A percentile compares a stretch with the other conserved stretches of the same genome.
Evolutionary conservation across 2,329 filamentous ascomycete species (phyloP).

Genomic region (Clonostachys sp.): DNA sequence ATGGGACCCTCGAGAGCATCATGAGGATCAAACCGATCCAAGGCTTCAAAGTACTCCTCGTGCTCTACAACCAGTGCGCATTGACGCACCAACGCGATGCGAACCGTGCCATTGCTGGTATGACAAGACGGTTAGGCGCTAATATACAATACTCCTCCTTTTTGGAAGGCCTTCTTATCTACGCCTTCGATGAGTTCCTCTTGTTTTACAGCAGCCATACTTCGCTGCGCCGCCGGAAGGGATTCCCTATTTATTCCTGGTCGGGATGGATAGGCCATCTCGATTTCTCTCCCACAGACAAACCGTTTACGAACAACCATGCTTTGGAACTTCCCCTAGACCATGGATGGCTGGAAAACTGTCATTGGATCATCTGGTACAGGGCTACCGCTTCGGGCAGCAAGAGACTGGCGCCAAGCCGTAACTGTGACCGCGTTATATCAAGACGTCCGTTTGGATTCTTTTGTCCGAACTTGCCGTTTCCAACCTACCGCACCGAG

Average conservation of each 20-base stretch:
- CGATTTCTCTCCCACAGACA: not conserved
- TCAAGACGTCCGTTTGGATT: not conserved
- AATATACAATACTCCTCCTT: not conserved
- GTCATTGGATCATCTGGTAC: not conserved
- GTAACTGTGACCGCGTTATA: not conserved
- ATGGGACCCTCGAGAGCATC: too few relatives aligned
- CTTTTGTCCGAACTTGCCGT: too few relatives aligned
- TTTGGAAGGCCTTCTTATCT: not conserved
- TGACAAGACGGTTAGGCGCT: not conserved
- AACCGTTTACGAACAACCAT: not conserved
- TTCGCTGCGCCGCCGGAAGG: not conserved
- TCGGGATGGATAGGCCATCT: not conserved
- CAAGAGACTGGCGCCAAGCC: not conserved
- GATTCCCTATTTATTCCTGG: not conserved
- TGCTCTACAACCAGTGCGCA: not conserved
- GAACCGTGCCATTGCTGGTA: not conserved
- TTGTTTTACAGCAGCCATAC: not conserved
- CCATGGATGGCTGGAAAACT: not conserved
- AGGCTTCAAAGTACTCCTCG: not conserved
- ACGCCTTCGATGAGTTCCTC: not conserved
- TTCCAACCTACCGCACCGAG: not conserved
- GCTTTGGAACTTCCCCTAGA: not conserved
- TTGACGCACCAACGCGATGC: not conserved
- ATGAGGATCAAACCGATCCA: too few relatives aligned
- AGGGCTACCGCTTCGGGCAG: not conserved